A percentile compares a stretch with the other conserved stretches of the same genome.
Evolutionary conservation across 495 filamentous ascomycete species (phyloP).

Genomic region (Aspergillus leporis): DNA sequence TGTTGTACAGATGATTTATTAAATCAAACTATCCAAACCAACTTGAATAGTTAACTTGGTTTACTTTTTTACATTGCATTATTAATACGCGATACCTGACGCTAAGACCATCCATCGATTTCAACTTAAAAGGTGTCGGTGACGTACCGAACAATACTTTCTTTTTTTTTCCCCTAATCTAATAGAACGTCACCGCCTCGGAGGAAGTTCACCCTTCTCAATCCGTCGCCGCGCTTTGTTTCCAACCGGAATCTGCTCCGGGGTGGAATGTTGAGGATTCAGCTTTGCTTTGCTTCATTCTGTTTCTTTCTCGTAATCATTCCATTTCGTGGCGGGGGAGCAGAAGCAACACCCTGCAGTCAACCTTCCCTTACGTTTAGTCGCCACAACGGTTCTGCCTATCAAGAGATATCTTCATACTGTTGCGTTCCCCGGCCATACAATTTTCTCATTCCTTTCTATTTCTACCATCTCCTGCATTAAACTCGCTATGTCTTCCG

Average conservation of each 20-base stretch:
- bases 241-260: constrained; percentile 2
- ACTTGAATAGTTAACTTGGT: too few relatives aligned
- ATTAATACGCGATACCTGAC: background rate
- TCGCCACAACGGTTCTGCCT: constrained; percentile 2
- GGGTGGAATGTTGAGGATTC: background rate
- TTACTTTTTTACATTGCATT: too few relatives aligned
- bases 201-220: constrained; percentile 4
- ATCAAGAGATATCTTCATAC: background rate
- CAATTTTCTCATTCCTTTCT: constrained; percentile 3
- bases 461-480: background rate
- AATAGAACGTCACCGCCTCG: constrained; percentile 36
- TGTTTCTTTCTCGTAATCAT: background rate
- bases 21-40: too few relatives aligned
- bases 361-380: background rate
- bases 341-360: background rate
- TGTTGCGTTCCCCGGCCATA: background rate
- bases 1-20: too few relatives aligned
- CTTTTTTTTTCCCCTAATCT: too few relatives aligned
- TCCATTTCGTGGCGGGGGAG: background rate
- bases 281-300: background rate
- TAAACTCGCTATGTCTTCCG: constrained; percentile 32
- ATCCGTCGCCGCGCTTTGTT: constrained; percentile 8
- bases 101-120: too few relatives aligned
- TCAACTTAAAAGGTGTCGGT: background rate
- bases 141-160: constrained; percentile 1